phyloP scores from a whole-genome alignment of 2,329 filamentous ascomycete genomes.

The Botrytis pseudocinerea region DNA sequence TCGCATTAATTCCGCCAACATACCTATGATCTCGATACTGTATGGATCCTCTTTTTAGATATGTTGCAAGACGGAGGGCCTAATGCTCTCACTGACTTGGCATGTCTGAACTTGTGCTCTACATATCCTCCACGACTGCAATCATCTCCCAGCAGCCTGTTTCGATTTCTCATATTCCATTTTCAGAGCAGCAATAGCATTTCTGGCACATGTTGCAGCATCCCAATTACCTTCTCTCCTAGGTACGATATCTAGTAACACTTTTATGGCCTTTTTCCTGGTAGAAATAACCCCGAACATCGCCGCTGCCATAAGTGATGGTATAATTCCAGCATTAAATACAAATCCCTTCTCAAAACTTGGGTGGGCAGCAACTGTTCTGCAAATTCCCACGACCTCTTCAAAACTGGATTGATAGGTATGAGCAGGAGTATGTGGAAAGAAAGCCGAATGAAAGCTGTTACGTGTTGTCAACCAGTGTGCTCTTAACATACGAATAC shows the following conservation, averaged over 20 bases:
- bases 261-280: slow-evolving; percentile 8
- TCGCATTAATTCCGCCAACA: background rate
- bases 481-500: background rate
- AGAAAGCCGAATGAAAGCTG: slow-evolving; percentile 15
- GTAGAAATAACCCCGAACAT: background rate
- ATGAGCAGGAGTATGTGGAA: background rate
- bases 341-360: slow-evolving; percentile 17
- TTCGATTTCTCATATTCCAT: background rate
- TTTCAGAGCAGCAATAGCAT: slow-evolving; percentile 11
- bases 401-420: background rate
- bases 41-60: background rate
- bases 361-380: background rate
- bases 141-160: background rate
- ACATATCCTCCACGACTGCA: background rate
- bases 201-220: slow-evolving; percentile 2
- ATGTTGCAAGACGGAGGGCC: background rate
- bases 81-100: background rate
- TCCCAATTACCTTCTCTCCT: slow-evolving; percentile 22
- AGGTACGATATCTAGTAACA: slow-evolving; percentile 16
- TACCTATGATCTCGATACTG: background rate
- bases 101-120: background rate
- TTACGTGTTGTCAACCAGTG: slow-evolving; percentile 9
- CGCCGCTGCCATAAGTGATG: background rate
- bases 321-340: slow-evolving; percentile 14
- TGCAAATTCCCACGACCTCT: slow-evolving; percentile 13